Conservation (phyloP, 2,329 filamentous ascomycete species). For the Fusarium secorum region DNA sequence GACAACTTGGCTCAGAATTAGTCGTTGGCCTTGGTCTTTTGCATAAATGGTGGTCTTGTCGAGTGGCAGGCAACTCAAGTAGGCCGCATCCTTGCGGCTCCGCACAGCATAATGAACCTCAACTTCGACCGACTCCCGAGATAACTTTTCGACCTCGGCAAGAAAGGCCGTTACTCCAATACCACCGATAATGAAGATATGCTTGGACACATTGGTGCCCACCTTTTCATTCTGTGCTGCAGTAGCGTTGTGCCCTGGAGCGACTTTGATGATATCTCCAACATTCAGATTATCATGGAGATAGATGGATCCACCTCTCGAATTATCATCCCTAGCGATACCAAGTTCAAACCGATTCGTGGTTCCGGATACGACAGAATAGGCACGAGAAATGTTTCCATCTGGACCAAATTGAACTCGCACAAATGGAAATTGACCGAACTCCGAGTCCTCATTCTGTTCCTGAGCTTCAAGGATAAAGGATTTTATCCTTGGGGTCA, state of each 20-base stretch:
- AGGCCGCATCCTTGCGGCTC: conserved; percentile 6
- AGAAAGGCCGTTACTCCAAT: conserved; percentile 21
- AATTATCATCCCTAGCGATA: conserved; percentile 7
- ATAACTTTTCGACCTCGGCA: neutral
- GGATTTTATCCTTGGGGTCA: conserved; percentile 12
- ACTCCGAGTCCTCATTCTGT: neutral
- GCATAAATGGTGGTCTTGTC: conserved; percentile 3
- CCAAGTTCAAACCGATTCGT: conserved; percentile 2
- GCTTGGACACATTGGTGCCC: neutral
- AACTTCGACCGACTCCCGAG: neutral
- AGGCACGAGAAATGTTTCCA: conserved; percentile 8
- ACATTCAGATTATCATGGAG: neutral
- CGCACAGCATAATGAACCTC: conserved; percentile 20
- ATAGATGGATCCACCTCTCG: conserved; percentile 19
- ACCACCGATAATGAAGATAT: conserved; percentile 19
- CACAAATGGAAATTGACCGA: conserved; percentile 13
- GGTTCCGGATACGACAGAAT: conserved; percentile 20
- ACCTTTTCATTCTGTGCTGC: rapidly evolving
- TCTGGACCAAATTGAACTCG: conserved; percentile 9
- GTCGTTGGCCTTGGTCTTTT: conserved; percentile 3
- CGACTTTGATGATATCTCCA: conserved; percentile 14
- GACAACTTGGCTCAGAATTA: neutral
- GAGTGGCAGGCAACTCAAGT: neutral
- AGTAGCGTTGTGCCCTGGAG: neutral
- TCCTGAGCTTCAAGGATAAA: conserved; percentile 7